Percentiles rank a stretch among this genome's conserved stretches.
Conservation (phyloP, 805 yeast species). For the Ogataea henricii region DNA sequence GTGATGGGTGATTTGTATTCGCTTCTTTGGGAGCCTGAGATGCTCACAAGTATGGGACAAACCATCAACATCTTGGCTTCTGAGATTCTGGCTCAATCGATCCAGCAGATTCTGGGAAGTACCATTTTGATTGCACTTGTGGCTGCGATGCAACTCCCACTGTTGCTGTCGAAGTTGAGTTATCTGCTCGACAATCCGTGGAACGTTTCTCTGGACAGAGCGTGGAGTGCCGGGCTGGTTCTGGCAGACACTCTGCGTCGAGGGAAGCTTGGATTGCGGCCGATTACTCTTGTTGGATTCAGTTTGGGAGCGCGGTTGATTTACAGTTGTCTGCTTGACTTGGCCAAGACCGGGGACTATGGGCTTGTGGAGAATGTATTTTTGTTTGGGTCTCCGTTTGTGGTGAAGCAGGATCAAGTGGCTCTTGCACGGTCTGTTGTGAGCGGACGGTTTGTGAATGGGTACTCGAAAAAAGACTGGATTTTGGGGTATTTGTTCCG, state of each 20-base stretch:
- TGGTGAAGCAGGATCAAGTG: conserved; percentile 75
- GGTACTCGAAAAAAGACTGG: conserved; percentile 93
- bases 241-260: conserved; percentile 88
- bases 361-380: conserved; percentile 90
- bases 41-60: conserved; percentile 94
- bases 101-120: conserved; percentile 93
- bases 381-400: conserved; percentile 85
- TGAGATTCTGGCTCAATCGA: conserved; percentile 88
- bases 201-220: conserved; percentile 95
- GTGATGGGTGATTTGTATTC: conserved; percentile 96
- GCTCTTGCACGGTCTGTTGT: conserved; percentile 81
- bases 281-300: conserved; percentile 90
- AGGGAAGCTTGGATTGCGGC: conserved; percentile 88
- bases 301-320: conserved; percentile 92
- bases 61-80: conserved; percentile 91
- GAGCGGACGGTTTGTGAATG: conserved; percentile 86
- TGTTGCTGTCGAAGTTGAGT: conserved; percentile 85
- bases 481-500: conserved; percentile 90
- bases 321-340: conserved; percentile 82
- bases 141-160: conserved; percentile 91
- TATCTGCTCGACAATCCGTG: conserved; percentile 94
- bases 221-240: conserved; percentile 93
- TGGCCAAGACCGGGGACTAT: conserved; percentile 80
- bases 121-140: conserved; percentile 86
- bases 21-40: conserved; percentile 96